phyloP scores from a whole-genome alignment of 306 rosid genomes.

The Malus sieversii region DNA sequence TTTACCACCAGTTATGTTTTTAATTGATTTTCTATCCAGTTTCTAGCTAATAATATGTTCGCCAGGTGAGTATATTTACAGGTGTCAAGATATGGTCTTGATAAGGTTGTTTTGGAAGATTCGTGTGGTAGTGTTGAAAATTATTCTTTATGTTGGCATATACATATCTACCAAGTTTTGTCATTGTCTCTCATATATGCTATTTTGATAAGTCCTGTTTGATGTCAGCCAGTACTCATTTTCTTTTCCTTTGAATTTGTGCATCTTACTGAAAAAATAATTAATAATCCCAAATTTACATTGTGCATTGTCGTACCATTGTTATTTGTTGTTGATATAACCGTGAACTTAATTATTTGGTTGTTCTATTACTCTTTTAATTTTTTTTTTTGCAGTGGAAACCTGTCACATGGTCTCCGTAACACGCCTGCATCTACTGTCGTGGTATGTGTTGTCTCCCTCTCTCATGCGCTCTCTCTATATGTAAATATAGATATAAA shows the following conservation, averaged over 20 bases:
- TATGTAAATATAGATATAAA: no score
- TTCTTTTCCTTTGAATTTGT: neutral
- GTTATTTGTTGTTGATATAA: neutral
- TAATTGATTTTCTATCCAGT: no score
- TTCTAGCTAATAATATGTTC: no score
- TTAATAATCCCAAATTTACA: neutral
- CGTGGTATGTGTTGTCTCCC: slow-evolving; percentile 34
- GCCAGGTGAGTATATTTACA: no score
- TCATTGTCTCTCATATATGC: neutral
- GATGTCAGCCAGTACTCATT: neutral
- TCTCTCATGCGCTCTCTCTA: no score
- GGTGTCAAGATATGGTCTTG: no score
- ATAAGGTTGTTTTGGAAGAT: neutral
- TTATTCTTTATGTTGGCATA: neutral
- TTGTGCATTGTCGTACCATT: neutral
- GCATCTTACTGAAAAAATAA: neutral
- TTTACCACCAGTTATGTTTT: no score
- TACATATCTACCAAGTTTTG: neutral
- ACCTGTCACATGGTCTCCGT: slow-evolving; percentile 72
- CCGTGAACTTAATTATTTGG: neutral
- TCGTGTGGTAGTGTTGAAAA: neutral
- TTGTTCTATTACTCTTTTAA: neutral
- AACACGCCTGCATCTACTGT: slow-evolving; percentile 61
- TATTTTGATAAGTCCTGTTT: neutral
- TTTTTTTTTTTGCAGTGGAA: slow-evolving; percentile 51